A percentile compares a stretch with the other conserved stretches of the same genome.
Conservation (phyloP, 805 yeast genomes). For the Spencermartinsiella europaea region DNA sequence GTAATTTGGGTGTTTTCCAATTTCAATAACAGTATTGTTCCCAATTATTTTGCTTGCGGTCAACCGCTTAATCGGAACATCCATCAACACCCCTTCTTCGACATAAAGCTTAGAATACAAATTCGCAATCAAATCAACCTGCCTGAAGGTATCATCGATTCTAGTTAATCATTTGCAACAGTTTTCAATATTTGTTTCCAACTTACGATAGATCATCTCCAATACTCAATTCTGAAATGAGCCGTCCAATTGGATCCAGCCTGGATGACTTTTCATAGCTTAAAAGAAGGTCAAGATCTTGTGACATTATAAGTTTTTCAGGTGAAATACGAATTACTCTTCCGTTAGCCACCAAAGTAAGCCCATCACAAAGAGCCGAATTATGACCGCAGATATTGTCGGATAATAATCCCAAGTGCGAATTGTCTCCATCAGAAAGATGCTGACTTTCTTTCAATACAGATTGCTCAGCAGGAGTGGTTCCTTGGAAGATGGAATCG, state of each 20-base stretch:
- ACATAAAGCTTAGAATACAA: constrained; percentile 17
- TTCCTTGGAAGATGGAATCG: too few relatives aligned
- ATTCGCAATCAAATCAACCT: constrained; percentile 17
- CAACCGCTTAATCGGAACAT: neutral
- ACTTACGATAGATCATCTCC: neutral
- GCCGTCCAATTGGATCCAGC: neutral
- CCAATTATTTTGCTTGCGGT: constrained; percentile 1
- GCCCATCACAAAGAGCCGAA: neutral
- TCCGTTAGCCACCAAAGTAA: neutral
- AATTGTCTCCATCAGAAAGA: too few relatives aligned
- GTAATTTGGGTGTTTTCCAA: constrained; percentile 30
- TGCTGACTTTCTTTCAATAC: too few relatives aligned
- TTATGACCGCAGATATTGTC: neutral
- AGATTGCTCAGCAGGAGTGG: too few relatives aligned
- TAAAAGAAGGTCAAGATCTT: neutral
- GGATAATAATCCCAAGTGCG: too few relatives aligned
- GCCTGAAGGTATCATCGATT: constrained; percentile 6
- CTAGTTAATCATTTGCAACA: constrained; percentile 1
- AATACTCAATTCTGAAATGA: neutral
- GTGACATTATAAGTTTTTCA: neutral
- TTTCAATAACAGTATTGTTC: constrained; percentile 41
- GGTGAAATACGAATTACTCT: neutral
- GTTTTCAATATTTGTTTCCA: too few relatives aligned
- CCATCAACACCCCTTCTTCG: constrained; percentile 1
- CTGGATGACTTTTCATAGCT: neutral